Base-by-base conservation (phyloP, 1,284 basidiomycete species). In the Trametes polyzona region DNA sequence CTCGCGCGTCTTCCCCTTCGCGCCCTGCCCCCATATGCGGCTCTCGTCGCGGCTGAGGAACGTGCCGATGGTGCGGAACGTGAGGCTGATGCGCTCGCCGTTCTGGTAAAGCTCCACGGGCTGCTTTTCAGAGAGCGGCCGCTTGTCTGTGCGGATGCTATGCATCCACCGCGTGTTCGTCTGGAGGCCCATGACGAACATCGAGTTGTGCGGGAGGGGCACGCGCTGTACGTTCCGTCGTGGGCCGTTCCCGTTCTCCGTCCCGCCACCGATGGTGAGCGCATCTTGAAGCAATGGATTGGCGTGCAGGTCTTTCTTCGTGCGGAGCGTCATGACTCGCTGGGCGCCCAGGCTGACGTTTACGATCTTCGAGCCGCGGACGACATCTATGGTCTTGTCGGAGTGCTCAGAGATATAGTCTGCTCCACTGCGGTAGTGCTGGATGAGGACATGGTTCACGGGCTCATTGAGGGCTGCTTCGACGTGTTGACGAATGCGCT, bases 351-450 rank as follows among this genome's bases (percentile, higher is more conserved):
- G 74, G 65, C 86, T 89, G 52, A 92, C 85, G 59, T 92, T 92
- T 57, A 89, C 85, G 63, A 91, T 87, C 52, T 77, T 83, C 9
- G 88, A 87, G 32, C 83, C 85, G 16, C 76, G 80, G 1, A 87
- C 82, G 59, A 92, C 79, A 67, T 92, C 90, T 63, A 92, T 80
- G 4, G 89, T 92, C 74, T 92, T 92, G 71, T 92, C 89, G 0
- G 86, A 87, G 69, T 92, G 90, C 66, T 92, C 90, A 0, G 87
- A 90, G 62, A 92, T 92, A 70, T 87, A 89, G 70, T 92, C 90
- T 30, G 81, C 81, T 9, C 90, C 90, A 14, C 76, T 78, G 54
- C 89, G 86, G 68, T 92, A 92, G 67, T 82, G 78, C 67, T 92
- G 90, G 53, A 92, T 89, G 29, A 92, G 79, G 33, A 87, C 89